Percentiles rank a stretch among this genome's conserved stretches.
Conservation (phyloP, 768 basidiomycete species). For the Psilocybe cyanescens region DNA sequence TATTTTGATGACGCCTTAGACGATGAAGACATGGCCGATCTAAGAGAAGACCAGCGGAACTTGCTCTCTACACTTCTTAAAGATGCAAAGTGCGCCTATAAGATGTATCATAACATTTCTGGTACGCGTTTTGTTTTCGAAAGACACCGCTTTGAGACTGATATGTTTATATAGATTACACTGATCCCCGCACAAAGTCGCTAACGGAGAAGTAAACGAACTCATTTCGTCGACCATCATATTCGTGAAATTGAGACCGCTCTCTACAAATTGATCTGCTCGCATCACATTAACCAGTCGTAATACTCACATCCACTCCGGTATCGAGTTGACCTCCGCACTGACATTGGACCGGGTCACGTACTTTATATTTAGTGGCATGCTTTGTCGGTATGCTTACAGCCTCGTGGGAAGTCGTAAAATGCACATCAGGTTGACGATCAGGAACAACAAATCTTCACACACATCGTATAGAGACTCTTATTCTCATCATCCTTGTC, state of each 20-base stretch:
- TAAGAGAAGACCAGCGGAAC: conserved; percentile 4
- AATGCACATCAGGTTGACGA: no score
- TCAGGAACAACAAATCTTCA: no score
- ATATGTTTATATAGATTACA: background rate
- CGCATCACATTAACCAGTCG: background rate
- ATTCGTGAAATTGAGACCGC: background rate
- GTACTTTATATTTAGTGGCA: no score
- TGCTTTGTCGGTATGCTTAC: no score
- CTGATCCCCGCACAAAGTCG: no score
- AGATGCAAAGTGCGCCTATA: conserved; percentile 6
- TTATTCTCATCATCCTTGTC: background rate
- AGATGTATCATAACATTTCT: background rate
- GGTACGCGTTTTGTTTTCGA: background rate
- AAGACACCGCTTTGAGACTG: background rate
- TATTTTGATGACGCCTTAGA: conserved; percentile 7
- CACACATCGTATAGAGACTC: no score
- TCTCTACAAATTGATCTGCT: background rate
- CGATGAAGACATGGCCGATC: background rate
- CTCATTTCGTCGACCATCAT: no score
- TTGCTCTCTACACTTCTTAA: conserved; percentile 5
- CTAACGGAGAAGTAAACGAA: no score
- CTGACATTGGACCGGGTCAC: no score
- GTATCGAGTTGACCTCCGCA: no score
- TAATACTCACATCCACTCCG: no score
- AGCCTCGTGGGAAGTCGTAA: no score